phyloP scores from a whole-genome alignment of 225 moss, liverwort and hornwort species.

The Sphagnum contortum region DNA sequence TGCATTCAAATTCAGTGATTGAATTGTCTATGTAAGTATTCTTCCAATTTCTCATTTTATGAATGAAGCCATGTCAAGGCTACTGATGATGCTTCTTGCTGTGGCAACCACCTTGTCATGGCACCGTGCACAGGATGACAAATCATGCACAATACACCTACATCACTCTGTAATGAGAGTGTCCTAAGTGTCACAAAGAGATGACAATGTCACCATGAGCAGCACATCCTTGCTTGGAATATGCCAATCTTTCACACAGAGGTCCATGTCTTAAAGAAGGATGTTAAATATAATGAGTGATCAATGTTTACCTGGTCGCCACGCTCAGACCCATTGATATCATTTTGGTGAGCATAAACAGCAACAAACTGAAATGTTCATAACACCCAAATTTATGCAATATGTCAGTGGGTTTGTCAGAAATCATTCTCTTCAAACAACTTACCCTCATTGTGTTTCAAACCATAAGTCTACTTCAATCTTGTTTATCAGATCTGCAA shows the following conservation, averaged over 20 bases:
- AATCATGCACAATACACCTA: background rate
- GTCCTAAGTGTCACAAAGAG: no score
- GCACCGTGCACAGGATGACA: background rate
- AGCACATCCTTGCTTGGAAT: no score
- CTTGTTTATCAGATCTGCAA: background rate
- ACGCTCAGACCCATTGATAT: slow-evolving; percentile 26
- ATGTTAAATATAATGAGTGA: no score
- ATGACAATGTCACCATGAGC: no score
- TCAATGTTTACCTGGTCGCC: slow-evolving; percentile 20
- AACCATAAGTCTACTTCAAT: background rate
- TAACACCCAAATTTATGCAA: background rate
- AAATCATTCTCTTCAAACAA: background rate
- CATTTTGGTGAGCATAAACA: slow-evolving; percentile 20
- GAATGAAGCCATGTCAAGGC: no score
- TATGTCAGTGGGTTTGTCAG: background rate
- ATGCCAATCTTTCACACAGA: no score
- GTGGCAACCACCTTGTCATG: no score
- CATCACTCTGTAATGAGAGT: background rate
- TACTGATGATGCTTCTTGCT: no score
- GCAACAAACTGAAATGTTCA: slow-evolving; percentile 17
- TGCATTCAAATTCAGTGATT: slow-evolving; percentile 10
- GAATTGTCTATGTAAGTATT: background rate
- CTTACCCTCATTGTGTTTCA: background rate
- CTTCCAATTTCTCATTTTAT: background rate
- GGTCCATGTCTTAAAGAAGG: no score